A percentile compares a stretch with the other conserved stretches of the same genome.
phyloP scores from a whole-genome alignment of 306 rosid species.

The Quercus wislizeni region DNA sequence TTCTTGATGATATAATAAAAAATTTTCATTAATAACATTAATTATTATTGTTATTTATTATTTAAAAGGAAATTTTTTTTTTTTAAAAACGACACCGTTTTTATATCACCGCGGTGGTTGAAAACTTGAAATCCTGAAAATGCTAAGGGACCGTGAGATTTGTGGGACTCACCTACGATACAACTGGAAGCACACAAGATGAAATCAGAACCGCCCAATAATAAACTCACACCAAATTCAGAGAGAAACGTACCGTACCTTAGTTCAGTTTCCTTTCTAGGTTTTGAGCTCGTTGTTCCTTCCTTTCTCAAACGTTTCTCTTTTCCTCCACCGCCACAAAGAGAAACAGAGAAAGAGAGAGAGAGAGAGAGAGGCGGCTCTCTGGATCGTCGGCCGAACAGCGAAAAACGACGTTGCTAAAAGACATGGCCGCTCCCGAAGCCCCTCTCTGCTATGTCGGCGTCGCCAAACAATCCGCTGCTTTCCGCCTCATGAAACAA shows the following conservation, averaged over 20 bases:
- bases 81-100: too few relatives aligned
- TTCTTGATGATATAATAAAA: too few relatives aligned
- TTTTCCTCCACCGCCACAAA: constrained; percentile 13
- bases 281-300: constrained; percentile 10
- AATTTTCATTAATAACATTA: too few relatives aligned
- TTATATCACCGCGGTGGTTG: too few relatives aligned
- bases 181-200: neutral
- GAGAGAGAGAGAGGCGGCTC: neutral
- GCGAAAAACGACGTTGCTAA: neutral
- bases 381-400: constrained; percentile 13
- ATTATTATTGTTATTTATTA: too few relatives aligned
- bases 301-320: neutral
- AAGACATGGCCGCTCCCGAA: constrained; percentile 89
- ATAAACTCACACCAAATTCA: neutral
- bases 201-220: neutral
- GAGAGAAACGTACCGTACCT: neutral
- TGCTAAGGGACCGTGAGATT: neutral
- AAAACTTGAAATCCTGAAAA: too few relatives aligned
- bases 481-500: constrained; percentile 97
- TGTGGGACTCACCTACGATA: neutral
- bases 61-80: too few relatives aligned
- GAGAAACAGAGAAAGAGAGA: neutral
- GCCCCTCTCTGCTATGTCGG: constrained; percentile 88
- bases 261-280: neutral
- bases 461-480: constrained; percentile 82